Evolutionary conservation across 73 alveolate genomes (phyloP).

Genomic region (Paramecium tetraurelia): DNA sequence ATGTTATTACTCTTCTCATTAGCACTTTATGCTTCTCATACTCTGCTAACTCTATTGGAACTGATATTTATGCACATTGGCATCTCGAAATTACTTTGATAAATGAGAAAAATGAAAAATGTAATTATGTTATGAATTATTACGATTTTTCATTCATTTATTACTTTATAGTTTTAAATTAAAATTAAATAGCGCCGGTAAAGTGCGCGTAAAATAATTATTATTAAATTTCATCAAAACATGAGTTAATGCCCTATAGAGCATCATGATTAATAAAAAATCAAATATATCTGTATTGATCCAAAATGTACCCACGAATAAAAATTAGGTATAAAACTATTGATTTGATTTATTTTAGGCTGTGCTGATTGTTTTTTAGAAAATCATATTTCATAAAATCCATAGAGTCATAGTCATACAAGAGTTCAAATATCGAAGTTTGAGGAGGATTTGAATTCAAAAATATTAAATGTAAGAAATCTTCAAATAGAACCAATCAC

Average conservation of each 20-base stretch:
- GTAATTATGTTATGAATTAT: not conserved
- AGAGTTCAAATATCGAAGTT: not conserved
- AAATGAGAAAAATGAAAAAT: not conserved
- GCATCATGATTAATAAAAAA: not conserved
- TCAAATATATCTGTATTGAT: not conserved
- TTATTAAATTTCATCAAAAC: not conserved
- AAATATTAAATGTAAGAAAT: not conserved
- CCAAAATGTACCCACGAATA: not conserved
- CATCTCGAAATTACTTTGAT: not conserved
- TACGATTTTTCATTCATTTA: not conserved
- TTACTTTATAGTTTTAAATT: not conserved
- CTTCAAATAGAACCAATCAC: not conserved
- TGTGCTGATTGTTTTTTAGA: slow-evolving; percentile 30
- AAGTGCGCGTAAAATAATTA: not conserved
- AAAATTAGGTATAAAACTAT: not conserved
- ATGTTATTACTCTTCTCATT: too few species aligned
- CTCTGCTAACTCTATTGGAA: too few species aligned
- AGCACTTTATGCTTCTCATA: too few species aligned
- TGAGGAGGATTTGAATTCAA: not conserved
- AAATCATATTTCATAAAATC: not conserved
- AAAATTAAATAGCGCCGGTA: not conserved
- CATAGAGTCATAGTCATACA: not conserved
- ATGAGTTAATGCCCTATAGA: not conserved
- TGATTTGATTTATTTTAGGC: not conserved
- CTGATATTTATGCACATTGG: not conserved